Base-by-base conservation (phyloP, 225 moss, liverwort and hornwort genomes). In the Pseudisothecium myosuroides region DNA sequence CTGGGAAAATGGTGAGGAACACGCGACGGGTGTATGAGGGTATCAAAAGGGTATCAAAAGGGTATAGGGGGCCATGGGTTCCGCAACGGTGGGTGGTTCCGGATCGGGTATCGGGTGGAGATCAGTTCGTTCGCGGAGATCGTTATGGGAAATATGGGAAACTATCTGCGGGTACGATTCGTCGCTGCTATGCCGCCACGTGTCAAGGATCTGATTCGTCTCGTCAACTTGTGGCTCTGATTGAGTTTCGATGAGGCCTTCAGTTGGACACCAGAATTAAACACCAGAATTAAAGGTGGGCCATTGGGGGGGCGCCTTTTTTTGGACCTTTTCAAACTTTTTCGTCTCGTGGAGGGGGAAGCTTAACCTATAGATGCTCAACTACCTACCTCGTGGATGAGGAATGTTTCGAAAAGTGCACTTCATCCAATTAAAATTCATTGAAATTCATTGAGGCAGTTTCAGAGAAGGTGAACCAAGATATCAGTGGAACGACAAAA, bases 401-500 rank as follows among this genome's bases (percentile, higher is more conserved):
- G 11, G 58, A 79, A 59, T 80, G 39, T 59, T 39, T 58, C 39
- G 17, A 58, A 80, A 58, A 77, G 36, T 23, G 36, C 0, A 36
- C 14, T 58, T 79, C 39, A 58, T 27, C 11, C 17, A 58, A 79
- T 79, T 18, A 5, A 16, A n/a, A 27, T 17, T 39, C 18, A 58
- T 27, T 7, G 11, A 16, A n/a, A 27, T 17, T 39, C 18, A 58
- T 27, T 7, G 11, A n/a, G n/a, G n/a, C n/a, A 77, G 13, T 14
- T 77, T 37, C 5, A 2, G 36, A 6, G 13, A 54, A 23, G 7
- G 27, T n/a, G 4, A 12, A 2, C 0, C 0, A 56, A 6, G 1
- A 26, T 56, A 78, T n/a, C 1, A 1, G 17, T 9, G 15, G 15
- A n/a, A n/a, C 6, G 15, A 16, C 0, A 56, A n/a, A 55, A 56